Base-by-base conservation (phyloP, 371 early-diverging fungal species). In the Mortierella polycephala region DNA sequence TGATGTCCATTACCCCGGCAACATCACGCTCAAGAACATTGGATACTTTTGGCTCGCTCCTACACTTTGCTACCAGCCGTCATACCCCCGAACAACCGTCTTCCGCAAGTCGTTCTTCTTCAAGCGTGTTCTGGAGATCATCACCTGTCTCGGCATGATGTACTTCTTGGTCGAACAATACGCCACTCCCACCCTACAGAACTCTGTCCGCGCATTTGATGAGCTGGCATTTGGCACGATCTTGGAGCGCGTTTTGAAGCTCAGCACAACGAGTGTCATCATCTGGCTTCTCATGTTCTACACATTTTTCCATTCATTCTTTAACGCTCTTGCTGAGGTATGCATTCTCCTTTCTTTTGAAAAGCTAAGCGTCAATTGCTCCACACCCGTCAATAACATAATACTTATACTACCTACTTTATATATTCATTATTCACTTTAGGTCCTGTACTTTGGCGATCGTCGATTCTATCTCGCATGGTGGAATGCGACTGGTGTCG, bases 271-370 rank as follows among this genome's bases (percentile, higher is more conserved):
- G n/a, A 88, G 88, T 60, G 93, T 96, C 0, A 85, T 87, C 4
- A 90, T 96, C 62, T 96, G 97, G 97, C 82, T 96, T 20, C 81
- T 96, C 41, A 94, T 96, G 85, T 96, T 96, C 75, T 96, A 94
- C 64, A 89, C 93, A n/a, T 72, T 96, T 16, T 96, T 96, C 82
- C 97, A 96, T 61, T 87, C 93, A 1, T 89, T 80, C 61, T 84
- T 96, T 59, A 96, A 96, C 66, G 88, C 91, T 1, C 75, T 95
- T 14, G 92, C 94, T 9, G 95, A 94, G 82, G 86, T 85, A 69
- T 63, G 12, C 7, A 39, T 23, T 7, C 13, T 58, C n/a, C 20
- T 58, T 41, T 20, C 1, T 9, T 58, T 18, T 58, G 39, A 37
- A 14, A 40, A 40, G 57, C 12, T 20, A 41, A 30, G 4, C 30